Conservation (phyloP, 139 green algal genomes). For the Yamagishiella unicocca region DNA sequence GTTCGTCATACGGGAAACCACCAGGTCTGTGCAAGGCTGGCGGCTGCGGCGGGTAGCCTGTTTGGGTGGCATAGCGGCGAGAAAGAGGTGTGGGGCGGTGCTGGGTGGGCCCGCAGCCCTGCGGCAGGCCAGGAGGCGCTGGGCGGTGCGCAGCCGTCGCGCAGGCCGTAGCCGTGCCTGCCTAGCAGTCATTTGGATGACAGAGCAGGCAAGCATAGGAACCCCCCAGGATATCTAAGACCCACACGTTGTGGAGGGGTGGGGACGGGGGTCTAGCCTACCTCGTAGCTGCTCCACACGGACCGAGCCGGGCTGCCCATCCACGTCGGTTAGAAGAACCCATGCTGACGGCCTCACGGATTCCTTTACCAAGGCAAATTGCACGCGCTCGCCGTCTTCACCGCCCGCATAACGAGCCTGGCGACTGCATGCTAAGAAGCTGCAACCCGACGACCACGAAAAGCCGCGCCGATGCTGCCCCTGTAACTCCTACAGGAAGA, state of each 20-base stretch:
- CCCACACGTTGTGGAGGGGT: too few relatives aligned
- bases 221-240: too few relatives aligned
- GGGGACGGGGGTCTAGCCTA: not conserved
- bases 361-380: not conserved
- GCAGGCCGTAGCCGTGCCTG: too few relatives aligned
- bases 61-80: too few relatives aligned
- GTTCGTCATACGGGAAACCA: not conserved
- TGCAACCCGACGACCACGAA: not conserved
- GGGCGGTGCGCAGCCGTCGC: too few relatives aligned
- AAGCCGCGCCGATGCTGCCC: not conserved
- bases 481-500: constrained; percentile 9
- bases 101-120: too few relatives aligned
- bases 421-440: constrained; percentile 11
- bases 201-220: too few relatives aligned
- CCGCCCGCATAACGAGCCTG: not conserved
- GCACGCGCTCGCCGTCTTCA: not conserved
- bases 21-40: not conserved
- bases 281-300: constrained; percentile 15
- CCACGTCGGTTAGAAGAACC: not conserved
- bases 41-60: not conserved
- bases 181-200: too few relatives aligned
- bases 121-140: too few relatives aligned
- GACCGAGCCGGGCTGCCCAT: not conserved
- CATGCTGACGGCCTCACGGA: not conserved
- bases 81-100: too few relatives aligned